Evolutionary conservation across 2,329 filamentous ascomycete species (phyloP), one percentile per base, ranked within the genome.

Genomic region (Arthroderma sp.): DNA sequence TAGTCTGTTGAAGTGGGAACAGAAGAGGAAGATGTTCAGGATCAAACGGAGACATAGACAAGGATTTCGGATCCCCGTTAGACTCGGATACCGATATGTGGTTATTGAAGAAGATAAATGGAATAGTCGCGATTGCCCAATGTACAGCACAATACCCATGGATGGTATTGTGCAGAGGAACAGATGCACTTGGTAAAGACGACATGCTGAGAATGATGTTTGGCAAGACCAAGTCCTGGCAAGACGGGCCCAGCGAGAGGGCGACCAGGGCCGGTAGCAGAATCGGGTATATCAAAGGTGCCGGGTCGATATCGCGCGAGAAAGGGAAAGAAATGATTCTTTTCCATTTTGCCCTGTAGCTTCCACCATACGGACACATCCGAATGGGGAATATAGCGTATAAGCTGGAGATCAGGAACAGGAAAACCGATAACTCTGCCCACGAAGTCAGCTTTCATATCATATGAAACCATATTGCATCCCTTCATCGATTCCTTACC

Each of bases 201-300:
- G 83, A 78, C 45, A 95, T 72, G 48, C 82, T 77, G 41, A 95
- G 74, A n/a, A 93, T 72, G 34, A 94, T 75, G 56, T 91, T 94
- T 1, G 83, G 80, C 5, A 94, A 65, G 15, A 94, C 61, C 8
- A 79, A 70, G 10, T 71, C 69, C 3, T 74, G 69, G 38, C 76
- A 77, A 40, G 75, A 72, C 42, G 73, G 70, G 5, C 80, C 77
- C 36, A 94, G 71, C 6, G 88, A 80, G 4, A 91, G 68, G 1
- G 87, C 80, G 29, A 91, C 82, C 38, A 88, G 71, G 10, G 88
- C 65, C 1, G 88, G 86, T 29, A 94, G 71, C 2, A 80, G 65
- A 4, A 82, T 74, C 11, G 89, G 89, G 59, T 95, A 96, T 46
- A 95, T 64, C n/a, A 94, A 71, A 7, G 88, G 86, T 5, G 89